Conservation (phyloP, 2,329 filamentous ascomycete genomes). For the Stachybotrys chlorohalonatus region DNA sequence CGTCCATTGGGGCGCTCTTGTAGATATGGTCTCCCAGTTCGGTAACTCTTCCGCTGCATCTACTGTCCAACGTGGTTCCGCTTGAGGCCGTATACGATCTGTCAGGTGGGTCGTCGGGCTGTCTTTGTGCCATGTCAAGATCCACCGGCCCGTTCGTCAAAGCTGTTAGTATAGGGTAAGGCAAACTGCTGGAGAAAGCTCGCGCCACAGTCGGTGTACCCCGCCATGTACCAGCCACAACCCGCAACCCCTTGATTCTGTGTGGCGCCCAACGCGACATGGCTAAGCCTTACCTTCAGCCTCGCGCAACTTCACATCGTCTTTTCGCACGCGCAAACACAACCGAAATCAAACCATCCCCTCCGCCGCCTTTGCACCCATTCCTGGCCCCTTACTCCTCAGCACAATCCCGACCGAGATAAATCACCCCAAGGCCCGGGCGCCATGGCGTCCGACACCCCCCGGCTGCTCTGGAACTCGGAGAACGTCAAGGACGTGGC, state of each 20-base stretch:
- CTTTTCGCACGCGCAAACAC: not conserved
- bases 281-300: not conserved
- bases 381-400: not conserved
- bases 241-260: not conserved
- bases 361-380: too few relatives aligned
- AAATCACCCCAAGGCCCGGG: not conserved
- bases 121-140: too few relatives aligned
- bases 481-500: constrained; percentile 95
- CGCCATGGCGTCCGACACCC: constrained; percentile 27
- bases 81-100: too few relatives aligned
- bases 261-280: not conserved
- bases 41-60: not conserved
- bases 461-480: constrained; percentile 78
- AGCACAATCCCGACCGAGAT: not conserved
- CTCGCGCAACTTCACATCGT: not conserved
- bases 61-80: too few relatives aligned
- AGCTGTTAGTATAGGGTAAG: not conserved
- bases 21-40: not conserved
- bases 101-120: too few relatives aligned
- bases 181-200: not conserved
- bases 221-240: not conserved
- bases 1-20: not conserved
- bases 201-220: not conserved
- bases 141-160: too few relatives aligned
- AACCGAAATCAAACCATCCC: not conserved